Base-by-base conservation (phyloP, 164 flowering plant genomes). In the Nelumbo lutea region DNA sequence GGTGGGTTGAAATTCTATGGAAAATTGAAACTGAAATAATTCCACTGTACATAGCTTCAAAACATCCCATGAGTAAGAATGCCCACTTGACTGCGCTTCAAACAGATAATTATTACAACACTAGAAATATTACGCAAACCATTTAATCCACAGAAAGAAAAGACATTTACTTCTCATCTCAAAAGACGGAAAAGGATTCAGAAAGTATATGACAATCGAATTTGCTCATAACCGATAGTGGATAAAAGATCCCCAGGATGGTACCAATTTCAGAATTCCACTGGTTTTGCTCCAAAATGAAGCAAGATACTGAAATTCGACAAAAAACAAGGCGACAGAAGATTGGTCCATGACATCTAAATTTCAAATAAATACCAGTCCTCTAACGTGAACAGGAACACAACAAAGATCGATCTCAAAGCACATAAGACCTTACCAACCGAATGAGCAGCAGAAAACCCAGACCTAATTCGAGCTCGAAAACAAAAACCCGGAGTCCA, bases 401-500 rank as follows among this genome's bases (percentile, higher is more conserved):
- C 0, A 51, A 51, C 9, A 51, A 5, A 8, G 3, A 51, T 8
- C 3, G 3, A 53, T 53, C 57, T 53, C 57, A 14, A 1, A 10
- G 1, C 1, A 4, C n/a, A 4, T 10, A 10, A 10, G 14, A 53
- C 57, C 57, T 27, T 4, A 53, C 57, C 57, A 53, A 53, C 57
- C 11, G 53, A 50, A 3, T 50, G 8, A 50, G 14, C 57, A 4
- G 14, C 11, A 53, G 11, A 2, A 53, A 53, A 53, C 57, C 57
- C 57, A 53, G 57, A 53, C 57, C 57, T 11, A 53, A 53, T 53
- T 53, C 57, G 14, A 53, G 57, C 57, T 53, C 57, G n/a, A 11
- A 15, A 53, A 53, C n/a, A 53, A 53, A 27, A 53, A 53, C n/a
- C n/a, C n/a, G 14, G 3, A 53, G 14, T 53, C 57, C 57, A 53